phyloP scores from a whole-genome alignment of 163 green algal species.

The Volvox carteri region DNA sequence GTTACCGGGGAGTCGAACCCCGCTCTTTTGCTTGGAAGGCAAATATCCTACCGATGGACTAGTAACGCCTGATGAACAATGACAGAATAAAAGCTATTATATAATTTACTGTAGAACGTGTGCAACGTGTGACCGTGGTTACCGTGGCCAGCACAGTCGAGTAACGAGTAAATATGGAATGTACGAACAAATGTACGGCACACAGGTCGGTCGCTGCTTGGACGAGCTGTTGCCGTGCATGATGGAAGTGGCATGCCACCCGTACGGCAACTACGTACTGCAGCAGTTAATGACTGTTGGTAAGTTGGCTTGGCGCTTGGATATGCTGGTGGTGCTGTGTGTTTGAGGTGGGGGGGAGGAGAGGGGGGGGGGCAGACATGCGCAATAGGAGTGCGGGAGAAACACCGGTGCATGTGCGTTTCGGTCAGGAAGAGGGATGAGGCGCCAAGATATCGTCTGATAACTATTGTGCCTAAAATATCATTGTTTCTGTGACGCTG shows the following conservation, averaged over 20 bases:
- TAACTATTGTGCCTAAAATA: not conserved
- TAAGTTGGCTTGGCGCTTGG: not conserved
- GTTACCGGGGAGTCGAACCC: too few relatives aligned
- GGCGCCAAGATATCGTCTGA: not conserved
- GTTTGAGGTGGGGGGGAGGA: too few relatives aligned
- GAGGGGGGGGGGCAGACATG: too few relatives aligned
- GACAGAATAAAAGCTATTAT: not conserved
- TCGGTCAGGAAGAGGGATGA: not conserved
- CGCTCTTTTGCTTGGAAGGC: too few relatives aligned
- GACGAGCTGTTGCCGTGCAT: constrained; percentile 42
- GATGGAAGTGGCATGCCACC: constrained; percentile 28
- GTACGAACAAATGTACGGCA: too few relatives aligned
- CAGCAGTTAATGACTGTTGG: not conserved
- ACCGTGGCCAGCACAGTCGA: too few relatives aligned
- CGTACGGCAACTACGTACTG: constrained; percentile 19
- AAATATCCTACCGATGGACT: too few relatives aligned
- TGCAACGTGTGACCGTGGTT: not conserved
- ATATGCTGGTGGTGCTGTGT: not conserved
- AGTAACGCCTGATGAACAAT: not conserved
- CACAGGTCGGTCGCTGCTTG: constrained; percentile 47
- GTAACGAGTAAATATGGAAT: too few relatives aligned
- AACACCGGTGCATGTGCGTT: not conserved
- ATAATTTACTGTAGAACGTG: not conserved
- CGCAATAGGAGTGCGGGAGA: too few relatives aligned
- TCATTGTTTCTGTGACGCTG: not conserved